phyloP scores from a whole-genome alignment of 2,329 filamentous ascomycete genomes.

The Aspergillus piperis region DNA sequence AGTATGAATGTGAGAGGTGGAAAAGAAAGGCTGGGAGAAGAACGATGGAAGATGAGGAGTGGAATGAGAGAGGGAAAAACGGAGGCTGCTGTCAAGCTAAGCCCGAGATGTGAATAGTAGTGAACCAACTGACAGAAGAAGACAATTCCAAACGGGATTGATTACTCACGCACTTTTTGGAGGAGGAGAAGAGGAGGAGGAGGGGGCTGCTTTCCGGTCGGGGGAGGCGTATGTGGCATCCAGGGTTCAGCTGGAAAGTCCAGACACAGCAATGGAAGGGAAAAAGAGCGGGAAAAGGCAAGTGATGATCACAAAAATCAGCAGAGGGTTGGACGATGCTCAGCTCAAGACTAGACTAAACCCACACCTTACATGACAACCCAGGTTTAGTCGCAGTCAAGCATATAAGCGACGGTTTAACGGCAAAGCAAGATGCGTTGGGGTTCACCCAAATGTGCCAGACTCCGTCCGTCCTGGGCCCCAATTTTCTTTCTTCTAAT shows the following conservation, averaged over 20 bases:
- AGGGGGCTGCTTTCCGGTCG: no score
- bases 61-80: background rate
- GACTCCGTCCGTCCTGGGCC: background rate
- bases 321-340: background rate
- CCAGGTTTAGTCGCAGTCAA: background rate
- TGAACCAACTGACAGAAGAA: background rate
- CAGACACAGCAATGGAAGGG: background rate
- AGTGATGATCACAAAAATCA: conserved; percentile 1
- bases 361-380: background rate
- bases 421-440: background rate
- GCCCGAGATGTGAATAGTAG: background rate
- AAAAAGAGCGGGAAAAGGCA: background rate
- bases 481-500: background rate
- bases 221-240: conserved; percentile 1
- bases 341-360: background rate
- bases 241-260: conserved; percentile 2
- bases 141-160: background rate
- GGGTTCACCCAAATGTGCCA: background rate
- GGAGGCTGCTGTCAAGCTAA: background rate
- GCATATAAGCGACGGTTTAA: background rate
- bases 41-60: background rate
- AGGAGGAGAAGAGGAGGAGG: background rate
- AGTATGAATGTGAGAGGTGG: conserved; percentile 6
- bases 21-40: conserved; percentile 5
- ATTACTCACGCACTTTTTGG: background rate